Evolutionary conservation across 2,329 filamentous ascomycete genomes (phyloP).

Genomic region (Colletotrichum cuscutae): DNA sequence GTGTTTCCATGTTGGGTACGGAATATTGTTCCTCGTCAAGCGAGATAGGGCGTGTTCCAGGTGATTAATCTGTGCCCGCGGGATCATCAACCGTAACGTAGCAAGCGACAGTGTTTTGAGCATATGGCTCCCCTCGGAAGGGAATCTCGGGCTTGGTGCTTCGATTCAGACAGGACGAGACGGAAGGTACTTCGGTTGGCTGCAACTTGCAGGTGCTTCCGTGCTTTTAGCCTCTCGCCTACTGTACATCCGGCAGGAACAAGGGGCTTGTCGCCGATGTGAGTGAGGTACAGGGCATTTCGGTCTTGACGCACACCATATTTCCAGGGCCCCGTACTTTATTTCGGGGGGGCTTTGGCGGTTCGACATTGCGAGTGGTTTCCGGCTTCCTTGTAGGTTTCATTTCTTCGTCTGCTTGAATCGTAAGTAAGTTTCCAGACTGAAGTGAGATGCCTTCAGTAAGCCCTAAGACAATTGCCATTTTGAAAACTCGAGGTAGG

Average conservation of each 20-base stretch:
- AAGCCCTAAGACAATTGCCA: neutral
- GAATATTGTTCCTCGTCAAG: neutral
- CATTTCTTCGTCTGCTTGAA: neutral
- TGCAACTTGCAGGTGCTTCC: constrained; percentile 8
- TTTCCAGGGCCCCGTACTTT: neutral
- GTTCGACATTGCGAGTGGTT: neutral
- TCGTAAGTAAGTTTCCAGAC: neutral
- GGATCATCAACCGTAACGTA: neutral
- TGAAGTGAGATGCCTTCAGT: neutral
- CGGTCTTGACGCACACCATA: constrained; percentile 6
- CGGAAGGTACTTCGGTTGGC: neutral
- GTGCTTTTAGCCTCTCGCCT: constrained; percentile 27
- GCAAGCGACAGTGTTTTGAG: neutral
- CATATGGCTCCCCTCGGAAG: neutral
- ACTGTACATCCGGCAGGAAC: constrained; percentile 26
- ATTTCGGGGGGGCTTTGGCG: neutral
- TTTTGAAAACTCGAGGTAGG: neutral
- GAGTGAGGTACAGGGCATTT: neutral
- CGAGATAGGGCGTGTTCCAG: constrained; percentile 3
- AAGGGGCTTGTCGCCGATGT: constrained; percentile 3
- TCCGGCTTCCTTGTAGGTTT: neutral
- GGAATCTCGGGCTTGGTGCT: neutral
- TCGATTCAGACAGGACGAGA: neutral
- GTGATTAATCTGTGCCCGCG: neutral
- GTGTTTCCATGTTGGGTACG: too few relatives aligned